Evolutionary conservation across 1,284 basidiomycete genomes (phyloP), one percentile per base, ranked within the genome.

Genomic region (Peniophora sp.): DNA sequence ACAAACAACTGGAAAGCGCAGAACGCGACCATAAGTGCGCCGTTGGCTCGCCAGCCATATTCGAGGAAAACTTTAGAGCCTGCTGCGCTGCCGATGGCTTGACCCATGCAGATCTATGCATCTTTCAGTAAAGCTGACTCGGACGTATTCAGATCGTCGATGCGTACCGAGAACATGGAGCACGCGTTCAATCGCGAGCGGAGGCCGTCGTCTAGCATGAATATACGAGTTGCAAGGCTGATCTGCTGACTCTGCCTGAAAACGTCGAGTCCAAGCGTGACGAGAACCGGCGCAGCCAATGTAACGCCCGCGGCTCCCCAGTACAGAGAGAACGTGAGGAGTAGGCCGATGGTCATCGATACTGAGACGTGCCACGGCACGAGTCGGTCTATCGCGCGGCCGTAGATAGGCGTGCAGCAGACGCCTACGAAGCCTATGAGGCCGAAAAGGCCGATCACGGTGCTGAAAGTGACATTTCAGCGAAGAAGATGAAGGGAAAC

Each of bases 391-490:
- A 81, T 68, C 3, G 74, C 60, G 24, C 69, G 67, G 0, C 80
- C 80, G 48, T 75, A 66, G 45, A 77, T 63, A 0, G 79, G 78
- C 0, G 74, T 74, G 20, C 70, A 62, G 19, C 68, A 56, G 11
- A 79, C 74, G 25, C 68, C 69, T 17, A 74, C 57, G 41, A 77
- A 65, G 6, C 80, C 80, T 2, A 81, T 63, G 2, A 80, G 66
- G 10, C 78, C 79, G 56, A 81, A 79, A 2, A 82, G 65, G n/a
- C 79, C 78, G 47, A 78, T 80, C 10, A 70, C 62, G 32, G 80
- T 59, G 0, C 71, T 75, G 34, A 10, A 16, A 10, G 39, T 6
- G 39, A 32, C 27, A 41, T 9, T 10, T 20, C 41, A 44, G 44
- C n/a, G 44, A 22, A 20, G 9, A 25, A 8, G 19, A n/a, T n/a